A percentile compares a stretch with the other conserved stretches of the same genome.
These are phyloP conservation scores for Globisporangium carolinianum DNA, from an alignment of 352 stramenopile genomes.

Conservation along the genomic window DNA sequence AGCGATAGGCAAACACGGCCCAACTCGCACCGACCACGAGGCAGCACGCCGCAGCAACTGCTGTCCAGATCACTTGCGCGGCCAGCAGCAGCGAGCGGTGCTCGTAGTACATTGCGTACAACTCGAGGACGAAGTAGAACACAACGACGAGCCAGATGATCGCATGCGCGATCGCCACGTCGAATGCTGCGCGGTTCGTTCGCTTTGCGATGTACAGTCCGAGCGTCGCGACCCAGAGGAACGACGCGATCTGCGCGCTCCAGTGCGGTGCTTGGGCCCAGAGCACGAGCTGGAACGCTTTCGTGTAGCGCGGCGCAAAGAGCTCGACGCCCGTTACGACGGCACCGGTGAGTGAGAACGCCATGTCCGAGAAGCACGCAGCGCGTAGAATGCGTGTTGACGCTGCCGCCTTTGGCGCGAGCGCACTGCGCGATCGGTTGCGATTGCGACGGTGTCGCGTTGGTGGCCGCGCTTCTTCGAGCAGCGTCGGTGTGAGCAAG, in stretches of 20 bases:
- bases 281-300: constrained; percentile 60
- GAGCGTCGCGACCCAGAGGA: constrained; percentile 71
- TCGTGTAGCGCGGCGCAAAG: constrained; percentile 17
- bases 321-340: constrained; percentile 52
- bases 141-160: constrained; percentile 75
- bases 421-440: constrained; percentile 26
- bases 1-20: constrained; percentile 45
- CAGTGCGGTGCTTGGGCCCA: constrained; percentile 66
- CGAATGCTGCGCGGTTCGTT: constrained; percentile 42
- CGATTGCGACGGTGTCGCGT: constrained; percentile 13
- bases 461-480: constrained; percentile 12
- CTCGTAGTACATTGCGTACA: constrained; percentile 62
- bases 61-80: constrained; percentile 71
- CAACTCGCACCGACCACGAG: constrained; percentile 55
- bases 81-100: constrained; percentile 30
- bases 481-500: background rate
- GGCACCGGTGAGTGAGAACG: constrained; percentile 57
- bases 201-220: constrained; percentile 72
- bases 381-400: constrained; percentile 60
- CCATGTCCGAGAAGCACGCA: constrained; percentile 62
- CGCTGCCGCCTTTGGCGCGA: constrained; percentile 32
- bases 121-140: constrained; percentile 69
- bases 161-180: constrained; percentile 65
- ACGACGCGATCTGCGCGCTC: constrained; percentile 70
- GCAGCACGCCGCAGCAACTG: constrained; percentile 48